Evolutionary conservation across 1,284 basidiomycete genomes (phyloP).

Genomic region (Pulchroboletus neoregius): DNA sequence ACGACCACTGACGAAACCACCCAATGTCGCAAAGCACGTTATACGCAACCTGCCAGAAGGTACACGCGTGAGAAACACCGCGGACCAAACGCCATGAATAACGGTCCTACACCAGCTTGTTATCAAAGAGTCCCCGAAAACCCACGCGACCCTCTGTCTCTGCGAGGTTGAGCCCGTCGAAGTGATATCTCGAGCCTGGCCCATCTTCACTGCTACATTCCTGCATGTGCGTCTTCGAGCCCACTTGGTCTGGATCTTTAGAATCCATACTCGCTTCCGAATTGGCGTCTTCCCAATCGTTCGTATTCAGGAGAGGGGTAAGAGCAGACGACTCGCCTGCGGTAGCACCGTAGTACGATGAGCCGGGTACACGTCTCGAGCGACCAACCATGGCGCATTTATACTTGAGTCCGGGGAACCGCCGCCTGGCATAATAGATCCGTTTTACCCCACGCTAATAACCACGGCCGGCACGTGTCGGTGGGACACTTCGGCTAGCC

Average conservation of each 20-base stretch:
- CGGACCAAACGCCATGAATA: background rate
- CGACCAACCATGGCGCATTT: constrained; percentile 11
- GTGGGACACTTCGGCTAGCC: background rate
- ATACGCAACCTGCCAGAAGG: constrained; percentile 26
- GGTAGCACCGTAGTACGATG: constrained; percentile 8
- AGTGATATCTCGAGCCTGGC: background rate
- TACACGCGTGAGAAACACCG: constrained; percentile 6
- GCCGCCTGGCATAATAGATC: background rate
- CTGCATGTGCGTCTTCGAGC: constrained; percentile 5
- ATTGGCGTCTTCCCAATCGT: constrained; percentile 2
- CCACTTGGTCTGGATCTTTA: constrained; percentile 1
- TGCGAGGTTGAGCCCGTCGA: constrained; percentile 13
- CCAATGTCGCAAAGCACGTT: constrained; percentile 33
- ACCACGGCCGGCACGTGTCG: background rate
- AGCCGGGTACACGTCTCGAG: background rate
- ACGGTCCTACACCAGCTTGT: constrained; percentile 27
- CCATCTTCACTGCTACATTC: constrained; percentile 3
- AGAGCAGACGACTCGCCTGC: constrained; percentile 15
- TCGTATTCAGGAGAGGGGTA: constrained; percentile 7
- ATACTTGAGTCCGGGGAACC: too few species aligned
- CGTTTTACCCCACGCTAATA: background rate
- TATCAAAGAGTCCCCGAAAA: constrained; percentile 31
- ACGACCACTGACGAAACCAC: constrained; percentile 30
- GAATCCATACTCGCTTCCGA: constrained; percentile 13
- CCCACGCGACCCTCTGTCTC: constrained; percentile 24